Evolutionary conservation across 163 green algal genomes (phyloP), one percentile per base, ranked within the genome.

Genomic region (Scenedesmus sp.): DNA sequence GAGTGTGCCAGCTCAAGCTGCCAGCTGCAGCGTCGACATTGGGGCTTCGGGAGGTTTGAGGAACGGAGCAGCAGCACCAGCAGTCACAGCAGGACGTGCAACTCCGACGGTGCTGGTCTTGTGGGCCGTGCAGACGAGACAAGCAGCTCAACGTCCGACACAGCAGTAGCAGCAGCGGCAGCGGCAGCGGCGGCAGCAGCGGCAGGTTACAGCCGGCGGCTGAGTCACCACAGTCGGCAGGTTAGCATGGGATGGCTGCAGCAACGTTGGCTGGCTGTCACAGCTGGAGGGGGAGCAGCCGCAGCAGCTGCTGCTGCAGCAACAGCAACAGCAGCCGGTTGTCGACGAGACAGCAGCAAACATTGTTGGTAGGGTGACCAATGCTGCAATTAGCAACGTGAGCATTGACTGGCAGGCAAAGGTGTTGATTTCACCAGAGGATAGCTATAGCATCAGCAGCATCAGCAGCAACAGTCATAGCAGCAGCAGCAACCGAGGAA

Each of bases 161-260:
- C 30, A 76, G 30, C 65, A 35, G 61, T 24, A 76, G 18, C 30
- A 73, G 81, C 26, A 43, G 2, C 16, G 40, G 16, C 40, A 30
- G 40, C 16, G 33, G 30, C 4, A 30, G 18, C 10, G 13, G n/a
- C 72, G 68, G 79, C 79, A 61, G 22, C 20, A 59, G 24, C 44
- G 9, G 0, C 79, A 59, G 79, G 40, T 13, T 59, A 53, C 33
- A 42, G 53, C 37, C 42, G 83, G 83, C 35, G 83, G 53, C 2
- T 24, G 33, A 81, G 83, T 37, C 18, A 59, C 1, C 83, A 88
- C 83, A 88, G 83, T 33, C 35, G 83, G 9, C 37, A 79, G 22
- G n/a, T 80, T 15, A 88, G 83, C 83, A 81, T 88, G 83, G n/a
- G 53, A 80, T 80, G 83, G 83, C 53, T 42, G 53, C 83, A 80